Conservation (phyloP, 2,329 filamentous ascomycete species). For the Pseudogymnoascus pannorum region DNA sequence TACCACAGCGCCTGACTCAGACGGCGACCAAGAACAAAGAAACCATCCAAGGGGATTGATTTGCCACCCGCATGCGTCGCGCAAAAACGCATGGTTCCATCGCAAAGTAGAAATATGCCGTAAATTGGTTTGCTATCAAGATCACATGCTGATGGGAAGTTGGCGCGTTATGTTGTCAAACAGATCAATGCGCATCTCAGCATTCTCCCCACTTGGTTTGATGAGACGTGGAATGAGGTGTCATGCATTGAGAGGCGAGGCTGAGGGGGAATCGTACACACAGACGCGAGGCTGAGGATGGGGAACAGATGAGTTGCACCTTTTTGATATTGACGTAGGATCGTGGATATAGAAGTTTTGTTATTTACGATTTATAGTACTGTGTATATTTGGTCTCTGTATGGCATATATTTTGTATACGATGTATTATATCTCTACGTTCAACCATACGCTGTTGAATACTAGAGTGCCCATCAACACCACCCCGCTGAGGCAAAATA, state of each 20-base stretch:
- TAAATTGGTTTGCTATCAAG: not conserved
- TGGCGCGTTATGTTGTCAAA: not conserved
- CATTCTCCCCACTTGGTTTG: not conserved
- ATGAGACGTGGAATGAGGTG: not conserved
- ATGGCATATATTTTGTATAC: not conserved
- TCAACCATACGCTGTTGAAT: not conserved
- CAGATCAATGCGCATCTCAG: not conserved
- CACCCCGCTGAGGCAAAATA: not conserved
- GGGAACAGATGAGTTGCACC: constrained; percentile 60
- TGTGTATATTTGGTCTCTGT: not conserved
- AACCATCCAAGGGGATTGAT: not conserved
- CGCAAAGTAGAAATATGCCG: not conserved
- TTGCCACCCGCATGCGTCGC: not conserved
- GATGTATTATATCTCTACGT: no score
- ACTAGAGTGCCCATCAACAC: not conserved
- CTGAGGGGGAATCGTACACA: not conserved
- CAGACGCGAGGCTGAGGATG: constrained; percentile 55
- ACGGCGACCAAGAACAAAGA: not conserved
- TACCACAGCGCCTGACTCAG: not conserved
- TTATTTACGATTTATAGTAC: not conserved
- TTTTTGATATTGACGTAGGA: not conserved
- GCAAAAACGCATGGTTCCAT: not conserved
- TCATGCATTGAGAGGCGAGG: not conserved
- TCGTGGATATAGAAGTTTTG: not conserved
- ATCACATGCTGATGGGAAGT: not conserved